Base-by-base conservation (phyloP, 2,329 filamentous ascomycete species). In the Dactylellina drechsleri region DNA sequence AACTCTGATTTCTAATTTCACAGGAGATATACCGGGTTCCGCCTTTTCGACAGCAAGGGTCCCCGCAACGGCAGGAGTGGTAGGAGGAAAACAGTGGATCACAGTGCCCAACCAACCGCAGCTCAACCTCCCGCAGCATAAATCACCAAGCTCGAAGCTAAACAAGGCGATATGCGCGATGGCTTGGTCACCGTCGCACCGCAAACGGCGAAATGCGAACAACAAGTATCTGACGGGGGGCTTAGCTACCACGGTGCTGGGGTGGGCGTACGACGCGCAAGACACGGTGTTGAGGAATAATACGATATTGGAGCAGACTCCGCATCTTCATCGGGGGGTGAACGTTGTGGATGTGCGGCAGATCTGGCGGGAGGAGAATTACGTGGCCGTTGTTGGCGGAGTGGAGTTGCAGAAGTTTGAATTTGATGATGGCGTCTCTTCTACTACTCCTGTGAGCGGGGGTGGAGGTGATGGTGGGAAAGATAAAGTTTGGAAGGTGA, bases 101-200 rank as follows among this genome's bases (percentile, higher is more conserved):
- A 47, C 57, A 26, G 71, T 75, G 1, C 71, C 71, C 7, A 61
- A 75, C 23, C 64, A 68, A 65, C 71, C 71, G 23, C 64, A 68
- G 50, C 23, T 75, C 4, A 66, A 68, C 16, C 45, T 75, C 2
- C 58, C 47, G n/a, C 49, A 49, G 20, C 49, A 49, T 15, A 49
- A 61, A 43, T 68, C 71, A 43, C 71, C 71, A 16, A 65, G 45
- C 16, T 57, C 66, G 13, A 74, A 75, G 41, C 28, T 75, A 5
- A 64, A 75, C 53, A 67, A 65, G 54, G 71, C 71, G 58, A 75
- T 75, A 67, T 75, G 71, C 58, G 71, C 71, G 28, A 75, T 75
- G 71, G 71, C 71, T 12, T 75, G 71, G 71, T 75, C 71, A n/a
- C 71, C 71, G 10, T 75, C 71, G 45, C 71, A 75, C 54, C 43